Conservation (phyloP, 208 protist genomes). For the Acanthamoeba healyi region DNA sequence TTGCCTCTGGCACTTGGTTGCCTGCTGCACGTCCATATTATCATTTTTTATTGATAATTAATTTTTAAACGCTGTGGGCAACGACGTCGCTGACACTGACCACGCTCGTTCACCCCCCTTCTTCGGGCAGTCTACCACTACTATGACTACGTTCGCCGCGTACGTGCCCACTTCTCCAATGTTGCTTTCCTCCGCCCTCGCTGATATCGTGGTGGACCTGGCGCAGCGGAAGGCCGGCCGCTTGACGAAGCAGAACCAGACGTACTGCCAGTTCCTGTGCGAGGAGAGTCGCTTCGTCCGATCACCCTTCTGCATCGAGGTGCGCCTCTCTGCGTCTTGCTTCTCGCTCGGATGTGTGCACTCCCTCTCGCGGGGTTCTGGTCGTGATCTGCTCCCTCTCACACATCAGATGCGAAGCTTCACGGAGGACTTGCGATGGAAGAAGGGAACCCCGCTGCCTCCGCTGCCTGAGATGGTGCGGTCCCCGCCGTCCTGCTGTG, state of each 20-base stretch:
- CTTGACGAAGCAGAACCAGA: not conserved
- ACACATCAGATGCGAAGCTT: not conserved
- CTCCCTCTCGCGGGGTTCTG: not conserved
- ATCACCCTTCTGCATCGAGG: conserved; percentile 13
- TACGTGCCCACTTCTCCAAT: not conserved
- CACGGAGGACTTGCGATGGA: not conserved
- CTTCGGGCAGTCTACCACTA: conserved; percentile 7
- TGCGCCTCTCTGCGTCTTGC: too few relatives aligned
- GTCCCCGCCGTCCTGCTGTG: not conserved
- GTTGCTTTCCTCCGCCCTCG: not conserved
- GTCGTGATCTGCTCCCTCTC: not conserved
- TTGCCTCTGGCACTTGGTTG: not conserved
- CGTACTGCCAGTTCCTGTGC: not conserved
- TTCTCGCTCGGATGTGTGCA: too few relatives aligned
- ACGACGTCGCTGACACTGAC: not conserved
- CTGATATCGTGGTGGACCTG: too few relatives aligned
- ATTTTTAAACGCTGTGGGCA: not conserved
- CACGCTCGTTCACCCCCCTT: not conserved
- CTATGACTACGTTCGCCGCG: not conserved
- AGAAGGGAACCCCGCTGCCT: conserved; percentile 27
- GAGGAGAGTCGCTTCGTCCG: not conserved
- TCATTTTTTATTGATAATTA: not conserved
- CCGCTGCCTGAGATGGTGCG: not conserved
- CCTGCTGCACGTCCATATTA: not conserved
- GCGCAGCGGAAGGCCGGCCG: not conserved